Base-by-base conservation (phyloP, 1,284 basidiomycete species). In the Thelephora terrestris region DNA sequence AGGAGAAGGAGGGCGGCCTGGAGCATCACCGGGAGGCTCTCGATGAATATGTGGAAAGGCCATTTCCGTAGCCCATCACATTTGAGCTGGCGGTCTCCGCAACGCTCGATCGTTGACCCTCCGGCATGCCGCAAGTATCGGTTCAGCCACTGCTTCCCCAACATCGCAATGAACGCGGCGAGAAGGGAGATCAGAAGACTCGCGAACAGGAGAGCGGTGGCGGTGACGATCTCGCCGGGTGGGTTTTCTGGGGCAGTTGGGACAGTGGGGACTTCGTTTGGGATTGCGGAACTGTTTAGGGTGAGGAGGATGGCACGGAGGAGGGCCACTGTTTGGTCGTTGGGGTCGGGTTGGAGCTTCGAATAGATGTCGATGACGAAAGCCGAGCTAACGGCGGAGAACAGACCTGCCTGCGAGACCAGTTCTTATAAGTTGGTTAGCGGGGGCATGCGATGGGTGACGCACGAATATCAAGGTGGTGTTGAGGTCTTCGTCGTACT, bases 1-100 rank as follows among this genome's bases (percentile, higher is more conserved):
- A 47, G 40, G 6, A 47, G 45, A 32, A 47, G 40, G 6, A 47
- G 46, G 18, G 46, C 21, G 6, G 42, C 23, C 34, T 47, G 46
- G 4, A 47, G 25, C 34, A 47, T 20, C 9, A 27, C 21, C n/a
- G 46, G 46, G 16, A 47, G 20, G 17, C 9, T 18, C 27, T 47
- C 46, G 17, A 47, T n/a, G 18, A 47, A 35, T 16, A 38, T 6
- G 29, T 46, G 9, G 6, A 46, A 46, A 18, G 6, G 44, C 44
- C 44, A 46, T 18, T 18, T 32, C 44, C 24, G 6, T 10, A 46
- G 17, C 7, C 44, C 29, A 21, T 35, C 44, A 7, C 10, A 46
- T n/a, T 46, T 46, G 25, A 25, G 44, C n/a, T 46, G 44, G 10
- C 29, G 24, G n/a, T 46, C 44, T 21, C 32, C 36, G 29, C 44